Evolutionary conservation across 768 basidiomycete genomes (phyloP).

Genomic region (Lentinula raphanica): DNA sequence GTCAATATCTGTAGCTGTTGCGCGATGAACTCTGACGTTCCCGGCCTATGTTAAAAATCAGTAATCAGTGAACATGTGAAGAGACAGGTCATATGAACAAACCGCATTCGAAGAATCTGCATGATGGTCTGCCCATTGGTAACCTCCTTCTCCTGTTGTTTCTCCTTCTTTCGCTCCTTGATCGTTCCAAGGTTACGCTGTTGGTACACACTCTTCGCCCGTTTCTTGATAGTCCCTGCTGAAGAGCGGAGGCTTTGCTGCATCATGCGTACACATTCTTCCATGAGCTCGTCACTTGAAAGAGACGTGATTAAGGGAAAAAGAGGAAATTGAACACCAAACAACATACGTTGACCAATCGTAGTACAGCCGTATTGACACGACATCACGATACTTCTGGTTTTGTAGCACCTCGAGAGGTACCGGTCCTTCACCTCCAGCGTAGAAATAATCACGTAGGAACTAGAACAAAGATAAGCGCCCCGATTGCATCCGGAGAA

Average conservation of each 20-base stretch:
- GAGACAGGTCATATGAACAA: constrained; percentile 9
- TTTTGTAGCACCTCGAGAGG: constrained; percentile 84
- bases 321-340: not conserved
- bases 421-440: constrained; percentile 87
- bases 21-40: constrained; percentile 80
- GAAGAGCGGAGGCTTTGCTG: constrained; percentile 76
- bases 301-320: not conserved
- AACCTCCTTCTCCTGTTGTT: constrained; percentile 73
- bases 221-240: constrained; percentile 69
- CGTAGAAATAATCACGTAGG: constrained; percentile 91
- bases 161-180: constrained; percentile 88
- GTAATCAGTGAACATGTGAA: no score
- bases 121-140: constrained; percentile 88
- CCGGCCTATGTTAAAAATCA: constrained; percentile 63
- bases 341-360: constrained; percentile 83
- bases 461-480: constrained; percentile 48
- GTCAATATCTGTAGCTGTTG: constrained; percentile 82
- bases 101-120: constrained; percentile 95
- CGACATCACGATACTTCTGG: constrained; percentile 87
- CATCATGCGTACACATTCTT: constrained; percentile 95
- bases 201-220: constrained; percentile 87
- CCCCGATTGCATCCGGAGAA: not conserved
- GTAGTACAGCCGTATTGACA: constrained; percentile 90
- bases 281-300: constrained; percentile 74
- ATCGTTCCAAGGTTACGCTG: constrained; percentile 97